Evolutionary conservation across 2,329 filamentous ascomycete genomes (phyloP), one percentile per base, ranked within the genome.

Genomic region (Westerdykella ornata): DNA sequence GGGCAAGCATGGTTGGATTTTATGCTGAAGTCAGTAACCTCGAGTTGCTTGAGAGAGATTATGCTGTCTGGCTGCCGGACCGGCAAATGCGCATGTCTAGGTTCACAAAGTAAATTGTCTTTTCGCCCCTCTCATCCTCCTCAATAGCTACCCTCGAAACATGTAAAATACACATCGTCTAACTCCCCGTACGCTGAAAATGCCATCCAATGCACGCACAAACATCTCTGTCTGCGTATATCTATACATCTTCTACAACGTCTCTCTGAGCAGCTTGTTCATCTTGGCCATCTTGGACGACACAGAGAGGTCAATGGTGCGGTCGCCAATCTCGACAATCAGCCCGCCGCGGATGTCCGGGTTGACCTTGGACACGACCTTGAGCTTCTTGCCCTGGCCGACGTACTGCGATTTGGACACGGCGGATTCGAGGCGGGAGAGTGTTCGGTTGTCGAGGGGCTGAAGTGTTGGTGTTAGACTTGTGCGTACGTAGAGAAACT

Each of bases 191-290:
- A 28, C 15, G 14, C 42, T 31, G 39, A 26, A 37, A 18, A 32
- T 26, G 19, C 18, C 30, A 40, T 39, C 44, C 33, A 46, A n/a
- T n/a, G n/a, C n/a, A n/a, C n/a, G n/a, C n/a, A n/a, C n/a, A n/a
- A 22, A 22, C 20, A 9, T 22, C 20, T 22, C 8, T 26, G 12
- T 26, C 8, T 26, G 8, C 7, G 3, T 3, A 22, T 22, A 22
- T 22, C 22, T 9, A 26, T 26, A 26, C 7, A 33, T 52, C 68
- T 71, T 88, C 86, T 95, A 98, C 85, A 98, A 77, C 71, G 84
- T 79, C 74, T 98, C 92, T 59, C 80, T 89, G 67, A 98, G 85
- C 69, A 95, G 83, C 84, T 97, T 98, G 87, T 98, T 98, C 81
- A 98, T 87, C 82, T 88, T 94, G 69, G 86, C 80, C 72, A 98